These are phyloP conservation scores for Pythium oligandrum DNA, from an alignment of 352 stramenopile genomes.

Conservation along the genomic window DNA sequence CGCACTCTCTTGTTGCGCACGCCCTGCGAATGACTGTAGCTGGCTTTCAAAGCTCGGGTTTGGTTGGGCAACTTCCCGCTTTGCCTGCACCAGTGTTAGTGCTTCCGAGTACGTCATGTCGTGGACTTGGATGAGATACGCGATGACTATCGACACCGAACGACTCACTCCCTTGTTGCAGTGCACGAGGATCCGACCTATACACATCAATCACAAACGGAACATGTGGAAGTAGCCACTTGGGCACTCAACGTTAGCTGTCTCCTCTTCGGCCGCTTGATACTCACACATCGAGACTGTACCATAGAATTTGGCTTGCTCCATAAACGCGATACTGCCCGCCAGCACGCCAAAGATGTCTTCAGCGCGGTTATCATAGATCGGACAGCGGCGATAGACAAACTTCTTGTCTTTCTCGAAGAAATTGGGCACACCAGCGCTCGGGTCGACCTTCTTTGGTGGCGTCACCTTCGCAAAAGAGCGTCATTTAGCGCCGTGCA, in stretches of 20 bases:
- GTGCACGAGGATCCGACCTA: constrained; percentile 87
- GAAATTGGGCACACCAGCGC: constrained; percentile 87
- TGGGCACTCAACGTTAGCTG: constrained; percentile 7
- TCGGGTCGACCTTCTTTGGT: constrained; percentile 68
- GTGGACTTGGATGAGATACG: constrained; percentile 88
- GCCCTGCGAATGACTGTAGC: constrained; percentile 41
- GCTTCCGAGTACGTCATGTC: constrained; percentile 66
- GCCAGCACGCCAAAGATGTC: constrained; percentile 81
- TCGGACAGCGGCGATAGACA: constrained; percentile 77
- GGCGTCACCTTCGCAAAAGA: constrained; percentile 56
- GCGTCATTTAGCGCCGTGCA: background rate
- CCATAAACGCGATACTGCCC: constrained; percentile 87
- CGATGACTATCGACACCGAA: constrained; percentile 85
- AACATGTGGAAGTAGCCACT: constrained; percentile 3
- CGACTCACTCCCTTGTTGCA: constrained; percentile 90
- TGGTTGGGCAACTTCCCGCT: constrained; percentile 56
- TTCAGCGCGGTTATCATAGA: constrained; percentile 90
- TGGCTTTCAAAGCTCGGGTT: constrained; percentile 70
- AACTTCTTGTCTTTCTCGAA: constrained; percentile 85
- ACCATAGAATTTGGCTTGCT: constrained; percentile 88
- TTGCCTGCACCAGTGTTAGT: constrained; percentile 45
- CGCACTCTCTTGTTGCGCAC: constrained; percentile 1
- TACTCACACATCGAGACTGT: background rate
- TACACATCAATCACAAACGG: background rate
- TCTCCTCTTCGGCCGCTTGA: background rate